Evolutionary conservation across 1,284 basidiomycete genomes (phyloP).

Genomic region (Omphalotus olearius): DNA sequence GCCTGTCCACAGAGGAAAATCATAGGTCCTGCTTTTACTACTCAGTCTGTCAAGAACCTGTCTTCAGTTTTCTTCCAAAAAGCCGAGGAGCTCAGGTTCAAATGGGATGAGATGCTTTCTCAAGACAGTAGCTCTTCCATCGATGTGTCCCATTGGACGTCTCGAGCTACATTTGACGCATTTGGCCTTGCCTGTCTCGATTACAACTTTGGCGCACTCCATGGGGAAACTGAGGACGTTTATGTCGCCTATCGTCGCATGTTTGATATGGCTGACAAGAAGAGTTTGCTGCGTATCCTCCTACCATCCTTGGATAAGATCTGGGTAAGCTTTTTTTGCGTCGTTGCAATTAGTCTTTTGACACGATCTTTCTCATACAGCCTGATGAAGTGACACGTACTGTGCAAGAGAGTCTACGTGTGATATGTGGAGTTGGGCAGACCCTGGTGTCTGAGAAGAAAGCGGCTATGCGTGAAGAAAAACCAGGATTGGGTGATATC

Average conservation of each 20-base stretch:
- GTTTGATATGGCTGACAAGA: conserved; percentile 41
- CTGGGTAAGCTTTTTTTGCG: conserved; percentile 31
- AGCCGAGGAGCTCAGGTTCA: conserved; percentile 40
- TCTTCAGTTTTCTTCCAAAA: conserved; percentile 43
- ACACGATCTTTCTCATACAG: conserved; percentile 20
- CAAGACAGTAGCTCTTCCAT: conserved; percentile 21
- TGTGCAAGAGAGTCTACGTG: conserved; percentile 31
- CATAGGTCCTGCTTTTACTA: conserved; percentile 44
- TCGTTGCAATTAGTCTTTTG: neutral
- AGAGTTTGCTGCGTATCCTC: conserved; percentile 37
- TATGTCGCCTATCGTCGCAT: conserved; percentile 45
- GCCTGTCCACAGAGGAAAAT: conserved; percentile 31
- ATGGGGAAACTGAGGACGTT: conserved; percentile 42
- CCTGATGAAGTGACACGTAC: conserved; percentile 35
- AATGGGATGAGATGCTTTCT: conserved; percentile 33
- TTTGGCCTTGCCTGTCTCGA: conserved; percentile 48
- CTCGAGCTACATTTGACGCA: conserved; percentile 47
- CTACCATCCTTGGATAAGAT: conserved; percentile 40
- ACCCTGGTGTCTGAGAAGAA: conserved; percentile 39
- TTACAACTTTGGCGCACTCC: conserved; percentile 43
- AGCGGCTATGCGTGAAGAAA: conserved; percentile 28
- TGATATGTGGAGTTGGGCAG: conserved; percentile 36
- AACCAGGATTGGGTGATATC: conserved; percentile 22
- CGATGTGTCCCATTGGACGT: conserved; percentile 44
- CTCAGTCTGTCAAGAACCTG: conserved; percentile 36